A percentile compares a stretch with the other conserved stretches of the same genome.
phyloP scores from a whole-genome alignment of 305 asterid genomes.

The Fraxinus latifolia region DNA sequence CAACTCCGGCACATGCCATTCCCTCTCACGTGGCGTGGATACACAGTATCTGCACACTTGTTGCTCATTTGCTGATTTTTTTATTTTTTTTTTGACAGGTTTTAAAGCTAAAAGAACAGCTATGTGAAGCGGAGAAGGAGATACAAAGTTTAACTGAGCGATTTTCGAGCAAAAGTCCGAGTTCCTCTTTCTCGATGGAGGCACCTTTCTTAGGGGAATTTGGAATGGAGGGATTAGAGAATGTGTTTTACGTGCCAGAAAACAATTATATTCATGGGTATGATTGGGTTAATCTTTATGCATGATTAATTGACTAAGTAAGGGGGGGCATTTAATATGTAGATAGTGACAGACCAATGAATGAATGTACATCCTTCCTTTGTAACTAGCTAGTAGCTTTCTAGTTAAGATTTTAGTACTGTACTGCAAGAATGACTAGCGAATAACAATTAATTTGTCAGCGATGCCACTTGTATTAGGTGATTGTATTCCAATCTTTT shows the following conservation, averaged over 20 bases:
- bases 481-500: background rate
- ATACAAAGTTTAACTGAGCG: conserved; percentile 29
- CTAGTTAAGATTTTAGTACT: background rate
- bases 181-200: conserved; percentile 44
- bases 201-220: conserved; percentile 38
- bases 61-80: background rate
- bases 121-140: conserved; percentile 43
- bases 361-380: conserved; percentile 4
- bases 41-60: no score
- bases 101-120: conserved; percentile 46
- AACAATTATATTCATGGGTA: conserved; percentile 27
- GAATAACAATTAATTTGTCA: background rate
- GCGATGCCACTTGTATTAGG: background rate
- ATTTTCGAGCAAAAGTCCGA: conserved; percentile 40
- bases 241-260: conserved; percentile 30
- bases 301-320: background rate
- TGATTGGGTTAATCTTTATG: conserved; percentile 42
- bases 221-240: conserved; percentile 42
- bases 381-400: background rate
- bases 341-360: background rate
- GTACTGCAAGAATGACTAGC: background rate
- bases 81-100: conserved; percentile 26
- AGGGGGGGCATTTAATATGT: background rate
- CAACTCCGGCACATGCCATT: conserved; percentile 33
- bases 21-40: conserved; percentile 13